A percentile compares a stretch with the other conserved stretches of the same genome.
These are phyloP conservation scores for Penicillium palitans DNA, from an alignment of 2,329 filamentous ascomycete species.

Conservation along the genomic window DNA sequence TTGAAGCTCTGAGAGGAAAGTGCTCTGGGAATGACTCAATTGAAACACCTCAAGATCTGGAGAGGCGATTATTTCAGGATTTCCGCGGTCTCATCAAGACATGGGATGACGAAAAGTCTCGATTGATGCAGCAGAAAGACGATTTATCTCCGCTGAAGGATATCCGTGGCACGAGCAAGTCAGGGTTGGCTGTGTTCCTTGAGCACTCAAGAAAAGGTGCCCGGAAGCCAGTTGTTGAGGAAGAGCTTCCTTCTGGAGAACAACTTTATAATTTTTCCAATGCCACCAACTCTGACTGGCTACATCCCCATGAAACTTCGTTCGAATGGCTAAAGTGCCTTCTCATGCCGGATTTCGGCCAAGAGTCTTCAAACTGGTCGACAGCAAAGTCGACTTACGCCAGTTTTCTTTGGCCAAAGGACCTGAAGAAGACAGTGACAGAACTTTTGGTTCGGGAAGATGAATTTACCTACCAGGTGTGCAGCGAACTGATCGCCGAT, in stretches of 20 bases:
- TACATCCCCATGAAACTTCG: slow-evolving; percentile 53
- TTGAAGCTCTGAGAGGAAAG: slow-evolving; percentile 40
- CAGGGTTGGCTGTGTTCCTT: slow-evolving; percentile 57
- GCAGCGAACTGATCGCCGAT: slow-evolving; percentile 36
- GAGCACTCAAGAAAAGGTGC: slow-evolving; percentile 54
- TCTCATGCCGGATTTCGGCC: slow-evolving; percentile 44
- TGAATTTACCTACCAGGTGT: slow-evolving; percentile 50
- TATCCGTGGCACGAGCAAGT: slow-evolving; percentile 48
- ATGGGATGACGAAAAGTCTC: slow-evolving; percentile 49
- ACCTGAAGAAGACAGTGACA: slow-evolving; percentile 56
- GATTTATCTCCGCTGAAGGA: slow-evolving; percentile 51
- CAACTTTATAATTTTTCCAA: slow-evolving; percentile 45
- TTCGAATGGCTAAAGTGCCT: slow-evolving; percentile 56
- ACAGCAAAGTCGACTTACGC: slow-evolving; percentile 51
- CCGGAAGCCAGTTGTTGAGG: slow-evolving; percentile 42
- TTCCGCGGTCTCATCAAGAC: slow-evolving; percentile 45
- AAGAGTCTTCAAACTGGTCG: slow-evolving; percentile 18
- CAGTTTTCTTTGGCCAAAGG: slow-evolving; percentile 55
- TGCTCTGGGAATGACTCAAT: slow-evolving; percentile 17
- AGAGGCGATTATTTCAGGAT: slow-evolving; percentile 42
- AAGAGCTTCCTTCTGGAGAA: slow-evolving; percentile 41
- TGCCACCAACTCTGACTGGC: slow-evolving; percentile 49
- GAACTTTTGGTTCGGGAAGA: slow-evolving; percentile 57
- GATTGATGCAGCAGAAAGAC: slow-evolving; percentile 50
- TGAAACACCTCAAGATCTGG: slow-evolving; percentile 22